These are phyloP conservation scores for Leccinum imitatum DNA, from an alignment of 768 basidiomycete species.

Conservation along the genomic window DNA sequence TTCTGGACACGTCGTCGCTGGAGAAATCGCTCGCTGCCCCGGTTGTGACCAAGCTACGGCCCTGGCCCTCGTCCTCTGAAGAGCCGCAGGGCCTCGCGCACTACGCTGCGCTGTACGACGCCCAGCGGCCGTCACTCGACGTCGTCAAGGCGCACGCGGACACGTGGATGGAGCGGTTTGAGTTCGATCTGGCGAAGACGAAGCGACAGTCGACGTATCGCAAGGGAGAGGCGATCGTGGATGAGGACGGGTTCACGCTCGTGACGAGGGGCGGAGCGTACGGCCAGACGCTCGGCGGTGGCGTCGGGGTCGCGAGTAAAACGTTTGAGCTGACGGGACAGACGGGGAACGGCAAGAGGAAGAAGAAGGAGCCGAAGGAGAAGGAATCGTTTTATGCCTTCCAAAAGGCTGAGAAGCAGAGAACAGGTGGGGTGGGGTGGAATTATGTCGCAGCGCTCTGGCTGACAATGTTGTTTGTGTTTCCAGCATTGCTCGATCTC, in stretches of 20 bases:
- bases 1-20: constrained; percentile 71
- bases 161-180: constrained; percentile 72
- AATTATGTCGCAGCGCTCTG: not conserved
- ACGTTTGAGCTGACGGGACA: constrained; percentile 41
- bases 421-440: constrained; percentile 55
- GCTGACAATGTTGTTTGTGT: constrained; percentile 5
- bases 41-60: constrained; percentile 32
- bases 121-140: constrained; percentile 75
- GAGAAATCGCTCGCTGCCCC: constrained; percentile 58
- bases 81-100: constrained; percentile 71
- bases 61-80: constrained; percentile 63
- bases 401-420: constrained; percentile 87
- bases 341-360: constrained; percentile 34
- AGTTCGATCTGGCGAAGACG: constrained; percentile 55
- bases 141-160: constrained; percentile 78
- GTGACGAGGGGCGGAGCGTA: constrained; percentile 92
- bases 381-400: constrained; percentile 85
- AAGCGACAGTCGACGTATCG: constrained; percentile 65
- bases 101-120: constrained; percentile 61
- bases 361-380: constrained; percentile 63
- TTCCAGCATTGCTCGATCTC: constrained; percentile 53
- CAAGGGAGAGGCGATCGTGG: constrained; percentile 87
- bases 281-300: constrained; percentile 84
- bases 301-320: constrained; percentile 64
- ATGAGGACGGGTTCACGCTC: constrained; percentile 93